Evolutionary conservation across 2,329 filamentous ascomycete genomes (phyloP), one percentile per base, ranked within the genome.

Genomic region (Fusarium piperis): DNA sequence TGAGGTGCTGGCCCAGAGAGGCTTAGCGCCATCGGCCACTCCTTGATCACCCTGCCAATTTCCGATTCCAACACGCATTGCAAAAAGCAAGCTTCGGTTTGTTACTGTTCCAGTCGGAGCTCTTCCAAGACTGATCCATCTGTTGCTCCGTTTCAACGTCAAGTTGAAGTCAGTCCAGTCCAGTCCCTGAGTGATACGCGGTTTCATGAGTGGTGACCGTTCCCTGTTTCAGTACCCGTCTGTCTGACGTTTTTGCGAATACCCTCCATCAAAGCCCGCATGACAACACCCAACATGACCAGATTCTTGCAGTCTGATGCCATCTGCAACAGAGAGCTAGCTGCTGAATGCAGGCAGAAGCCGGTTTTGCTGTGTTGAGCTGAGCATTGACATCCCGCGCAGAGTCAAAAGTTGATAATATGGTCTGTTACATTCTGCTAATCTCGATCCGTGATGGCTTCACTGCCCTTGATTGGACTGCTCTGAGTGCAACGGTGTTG

Each of bases 1-100:
- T 75, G 57, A 62, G 64, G 55, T 61, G 53, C 39, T 26, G 11
- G 18, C 51, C 62, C 23, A 51, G 59, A 72, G 11, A 39, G 41
- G 71, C 16, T 30, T 76, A 76, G 71, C 56, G 32, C 38, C 44
- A 61, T 76, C 70, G 62, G 62, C 39, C 60, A 70, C 70, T 76
- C 75, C 74, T 72, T 73, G 74, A 76, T 76, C 66, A 61, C 74
- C 67, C 61, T 68, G 64, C 64, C 62, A 76, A 76, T 77, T 73
- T 76, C 73, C 74, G 74, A 75, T 76, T 41, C 48, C 59, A 44
- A 67, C 53, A 56, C 32, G 61, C 26, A 48, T 48, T 11, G 23
- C 23, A 48, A 26, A 46, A 46, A 26, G 57, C 38, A 30, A 51
- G 55, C 28, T 36, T 60, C 62, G 56, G 61, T 55, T 61, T 70